Evolutionary conservation across 176 grass and related monocot genomes (phyloP).

Genomic region (Oropetium thomaeum): DNA sequence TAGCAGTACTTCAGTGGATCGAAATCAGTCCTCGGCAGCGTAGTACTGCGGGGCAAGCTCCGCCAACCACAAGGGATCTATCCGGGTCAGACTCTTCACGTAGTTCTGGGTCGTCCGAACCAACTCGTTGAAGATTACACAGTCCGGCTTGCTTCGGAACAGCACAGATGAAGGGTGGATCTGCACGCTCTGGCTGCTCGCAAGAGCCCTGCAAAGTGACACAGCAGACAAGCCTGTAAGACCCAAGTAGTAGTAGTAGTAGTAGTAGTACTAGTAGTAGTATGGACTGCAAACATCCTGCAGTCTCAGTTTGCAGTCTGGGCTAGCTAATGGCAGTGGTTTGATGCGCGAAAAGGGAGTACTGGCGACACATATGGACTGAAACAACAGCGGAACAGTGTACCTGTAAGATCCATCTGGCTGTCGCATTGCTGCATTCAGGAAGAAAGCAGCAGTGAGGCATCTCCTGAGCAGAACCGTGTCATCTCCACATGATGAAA

Average conservation of each 20-base stretch:
- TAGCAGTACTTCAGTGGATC: background rate
- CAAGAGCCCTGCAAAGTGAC: constrained; percentile 61
- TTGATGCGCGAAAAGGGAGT: background rate
- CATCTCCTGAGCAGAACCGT: constrained; percentile 76
- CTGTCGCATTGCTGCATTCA: constrained; percentile 80
- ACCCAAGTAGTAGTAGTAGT: background rate
- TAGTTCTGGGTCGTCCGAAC: constrained; percentile 74
- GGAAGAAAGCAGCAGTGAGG: constrained; percentile 75
- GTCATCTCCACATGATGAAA: constrained; percentile 80
- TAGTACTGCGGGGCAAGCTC: constrained; percentile 88
- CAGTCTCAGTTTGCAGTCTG: background rate
- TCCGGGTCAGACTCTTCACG: constrained; percentile 64
- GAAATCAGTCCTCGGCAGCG: constrained; percentile 45
- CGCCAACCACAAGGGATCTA: constrained; percentile 83
- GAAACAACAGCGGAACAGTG: background rate
- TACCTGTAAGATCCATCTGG: constrained; percentile 87
- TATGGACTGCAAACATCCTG: background rate
- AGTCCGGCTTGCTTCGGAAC: constrained; percentile 65
- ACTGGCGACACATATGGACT: background rate
- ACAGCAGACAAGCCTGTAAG: background rate
- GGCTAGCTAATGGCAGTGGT: background rate
- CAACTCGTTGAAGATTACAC: constrained; percentile 81
- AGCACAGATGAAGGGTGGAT: constrained; percentile 93
- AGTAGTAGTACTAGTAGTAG: background rate
- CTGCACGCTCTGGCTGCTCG: constrained; percentile 62